Evolutionary conservation across 208 protist genomes (phyloP), one percentile per base, ranked within the genome.

Genomic region (Wallacemonas sp.): DNA sequence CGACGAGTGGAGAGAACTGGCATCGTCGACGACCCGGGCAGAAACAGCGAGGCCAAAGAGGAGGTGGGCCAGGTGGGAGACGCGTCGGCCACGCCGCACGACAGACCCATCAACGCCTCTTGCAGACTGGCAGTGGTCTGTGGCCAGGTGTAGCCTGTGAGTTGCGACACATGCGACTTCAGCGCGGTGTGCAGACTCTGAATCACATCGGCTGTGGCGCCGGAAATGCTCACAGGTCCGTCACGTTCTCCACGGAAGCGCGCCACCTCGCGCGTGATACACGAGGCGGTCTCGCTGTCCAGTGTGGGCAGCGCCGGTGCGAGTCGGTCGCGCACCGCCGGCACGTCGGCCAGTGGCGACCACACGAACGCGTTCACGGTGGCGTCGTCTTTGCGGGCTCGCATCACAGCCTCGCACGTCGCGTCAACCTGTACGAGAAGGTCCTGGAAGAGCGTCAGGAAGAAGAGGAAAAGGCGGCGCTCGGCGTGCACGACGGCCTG

Each of bases 401-500:
- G 24, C 47, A 14, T 55, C 52, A 41, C 32, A 6, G 11, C 29
- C 14, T 58, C 30, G 52, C 52, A 58, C 14, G 30, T 8, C 11
- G 8, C 52, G 23, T 16, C 23, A 4, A 58, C 14, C 17, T 30
- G 52, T 9, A 41, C 4, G 52, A 30, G 52, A 6, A 58, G 32
- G 29, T 58, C 52, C 5, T 58, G 52, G 21, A 41, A 58, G 6
- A 58, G 27, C 16, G 52, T 58, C 12, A 58, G 52, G 8, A 58
- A 8, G 38, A 58, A 58, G 5, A 58, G 52, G 21, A 58, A 58
- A 16, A 58, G 30, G 0, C 32, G 30, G 3, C 52, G 52, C 52
- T 58, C 52, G n/a, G 29, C 9, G 19, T 58, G 30, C 30, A 58
- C 52, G 6, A 39, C 52, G 23, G 52, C 32, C 14, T 58, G 52